phyloP scores from a whole-genome alignment of 2,329 filamentous ascomycete species.

The Dactylellina parvicollis region DNA sequence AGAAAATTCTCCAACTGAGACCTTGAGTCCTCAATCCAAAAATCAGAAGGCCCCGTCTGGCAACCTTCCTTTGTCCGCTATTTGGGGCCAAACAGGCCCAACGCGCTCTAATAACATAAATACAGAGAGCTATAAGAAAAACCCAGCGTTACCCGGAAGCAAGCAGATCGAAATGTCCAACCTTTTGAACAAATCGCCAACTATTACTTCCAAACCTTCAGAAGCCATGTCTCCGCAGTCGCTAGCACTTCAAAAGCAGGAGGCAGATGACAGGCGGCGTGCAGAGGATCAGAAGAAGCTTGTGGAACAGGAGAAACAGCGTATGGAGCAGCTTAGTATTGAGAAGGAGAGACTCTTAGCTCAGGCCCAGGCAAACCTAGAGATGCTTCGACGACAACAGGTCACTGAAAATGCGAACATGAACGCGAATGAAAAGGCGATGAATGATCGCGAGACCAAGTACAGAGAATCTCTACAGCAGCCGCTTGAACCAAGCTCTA shows the following conservation, averaged over 20 bases:
- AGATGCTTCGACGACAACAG: constrained; percentile 1
- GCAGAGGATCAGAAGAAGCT: background rate
- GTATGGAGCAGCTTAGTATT: background rate
- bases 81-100: constrained; percentile 5
- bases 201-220: background rate
- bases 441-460: constrained; percentile 21
- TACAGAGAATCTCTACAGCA: constrained; percentile 24
- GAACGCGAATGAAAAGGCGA: constrained; percentile 11
- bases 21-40: background rate
- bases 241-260: constrained; percentile 25
- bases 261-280: constrained; percentile 17
- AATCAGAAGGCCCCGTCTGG: background rate
- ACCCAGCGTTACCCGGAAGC: background rate
- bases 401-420: background rate
- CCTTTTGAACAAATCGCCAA: constrained; percentile 1
- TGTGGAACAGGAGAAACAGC: constrained; percentile 17
- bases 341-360: constrained; percentile 6
- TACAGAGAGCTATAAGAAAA: background rate
- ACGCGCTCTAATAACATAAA: background rate
- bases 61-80: background rate
- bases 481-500: constrained; percentile 22
- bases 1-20: constrained; percentile 32
- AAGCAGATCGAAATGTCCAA: constrained; percentile 2
- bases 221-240: constrained; percentile 25
- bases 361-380: background rate